Evolutionary conservation across 1,284 basidiomycete genomes (phyloP).

Genomic region (Naganishia sp.): DNA sequence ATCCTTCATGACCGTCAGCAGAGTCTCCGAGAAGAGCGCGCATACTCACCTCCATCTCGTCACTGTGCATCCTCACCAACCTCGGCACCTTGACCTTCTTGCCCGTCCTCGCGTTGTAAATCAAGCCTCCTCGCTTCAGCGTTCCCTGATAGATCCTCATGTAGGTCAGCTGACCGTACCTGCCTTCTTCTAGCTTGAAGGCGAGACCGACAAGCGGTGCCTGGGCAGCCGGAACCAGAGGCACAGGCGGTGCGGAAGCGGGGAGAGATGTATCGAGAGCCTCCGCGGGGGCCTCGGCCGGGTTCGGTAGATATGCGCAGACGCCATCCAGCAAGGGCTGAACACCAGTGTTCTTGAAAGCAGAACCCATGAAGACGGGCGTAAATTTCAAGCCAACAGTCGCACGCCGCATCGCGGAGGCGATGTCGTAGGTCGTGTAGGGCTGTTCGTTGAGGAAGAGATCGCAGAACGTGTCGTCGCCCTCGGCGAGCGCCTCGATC

Average conservation of each 20-base stretch:
- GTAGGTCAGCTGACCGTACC: slow-evolving; percentile 97
- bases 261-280: slow-evolving; percentile 82
- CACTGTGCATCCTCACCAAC: slow-evolving; percentile 95
- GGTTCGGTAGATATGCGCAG: slow-evolving; percentile 91
- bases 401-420: slow-evolving; percentile 81
- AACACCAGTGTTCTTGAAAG: slow-evolving; percentile 96
- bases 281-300: slow-evolving; percentile 73
- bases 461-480: slow-evolving; percentile 92
- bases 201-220: slow-evolving; percentile 92
- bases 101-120: slow-evolving; percentile 91
- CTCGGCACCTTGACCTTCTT: slow-evolving; percentile 99
- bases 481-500: slow-evolving; percentile 92
- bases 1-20: slow-evolving; percentile 59
- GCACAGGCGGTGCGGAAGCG: slow-evolving; percentile 66
- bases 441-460: slow-evolving; percentile 82
- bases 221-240: slow-evolving; percentile 73
- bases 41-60: slow-evolving; percentile 88
- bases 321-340: slow-evolving; percentile 94
- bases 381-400: slow-evolving; percentile 88
- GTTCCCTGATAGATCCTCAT: slow-evolving; percentile 98
- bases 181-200: slow-evolving; percentile 98
- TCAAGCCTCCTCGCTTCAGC: slow-evolving; percentile 77
- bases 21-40: not conserved
- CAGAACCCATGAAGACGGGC: slow-evolving; percentile 95
- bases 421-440: slow-evolving; percentile 73